These are phyloP conservation scores for Coprinopsis sp. DNA, from an alignment of 768 basidiomycete species.

Conservation along the genomic window DNA sequence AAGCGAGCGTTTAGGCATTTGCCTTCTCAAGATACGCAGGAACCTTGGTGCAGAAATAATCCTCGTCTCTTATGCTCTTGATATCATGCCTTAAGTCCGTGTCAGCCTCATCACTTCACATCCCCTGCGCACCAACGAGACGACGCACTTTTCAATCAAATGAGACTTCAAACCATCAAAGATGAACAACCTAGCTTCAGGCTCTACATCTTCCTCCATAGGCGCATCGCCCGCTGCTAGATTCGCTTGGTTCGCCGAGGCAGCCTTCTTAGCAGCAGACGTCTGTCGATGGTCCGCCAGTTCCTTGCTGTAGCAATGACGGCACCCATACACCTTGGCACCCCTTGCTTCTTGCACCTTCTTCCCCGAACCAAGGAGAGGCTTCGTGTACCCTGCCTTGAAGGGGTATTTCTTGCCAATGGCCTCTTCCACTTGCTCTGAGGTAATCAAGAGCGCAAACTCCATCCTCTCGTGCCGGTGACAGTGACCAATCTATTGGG, in stretches of 20 bases:
- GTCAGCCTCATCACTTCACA: background rate
- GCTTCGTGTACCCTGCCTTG: background rate
- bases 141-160: background rate
- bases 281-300: slow-evolving; percentile 6
- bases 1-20: too few relatives aligned
- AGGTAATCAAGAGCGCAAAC: slow-evolving; percentile 20
- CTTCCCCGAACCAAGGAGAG: background rate
- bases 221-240: background rate
- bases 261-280: background rate
- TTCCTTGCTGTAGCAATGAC: slow-evolving; percentile 2
- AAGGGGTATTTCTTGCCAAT: background rate
- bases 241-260: background rate
- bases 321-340: slow-evolving; percentile 3
- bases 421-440: background rate
- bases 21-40: background rate
- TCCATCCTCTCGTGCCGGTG: slow-evolving; percentile 57
- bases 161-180: slow-evolving; percentile 2
- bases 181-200: background rate
- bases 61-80: background rate
- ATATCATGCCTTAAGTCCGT: background rate
- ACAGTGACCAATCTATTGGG: slow-evolving; percentile 50
- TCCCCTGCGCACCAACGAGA: background rate
- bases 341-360: background rate
- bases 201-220: background rate
- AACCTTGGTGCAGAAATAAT: background rate